phyloP scores from a whole-genome alignment of 345 rosid species.

The Pugionium dolabratum region DNA sequence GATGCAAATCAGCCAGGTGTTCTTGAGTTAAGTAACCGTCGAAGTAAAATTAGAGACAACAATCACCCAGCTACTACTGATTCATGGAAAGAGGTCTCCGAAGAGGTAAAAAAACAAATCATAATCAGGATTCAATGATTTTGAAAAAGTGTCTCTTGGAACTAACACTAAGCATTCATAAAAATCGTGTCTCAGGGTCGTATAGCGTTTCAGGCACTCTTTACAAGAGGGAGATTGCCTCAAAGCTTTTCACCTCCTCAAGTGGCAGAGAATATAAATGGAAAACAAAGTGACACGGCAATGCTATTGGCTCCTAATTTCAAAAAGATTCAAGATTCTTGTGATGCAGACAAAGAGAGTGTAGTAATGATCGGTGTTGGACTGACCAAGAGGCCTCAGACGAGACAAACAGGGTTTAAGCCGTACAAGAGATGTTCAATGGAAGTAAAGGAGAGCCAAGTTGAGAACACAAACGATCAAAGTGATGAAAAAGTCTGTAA shows the following conservation, averaged over 20 bases:
- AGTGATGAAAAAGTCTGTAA: conserved; percentile 74
- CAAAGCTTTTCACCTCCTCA: conserved; percentile 93
- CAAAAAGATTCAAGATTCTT: conserved; percentile 38
- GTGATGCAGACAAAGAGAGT: conserved; percentile 53
- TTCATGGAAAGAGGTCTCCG: conserved; percentile 91
- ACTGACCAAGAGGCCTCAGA: conserved; percentile 48
- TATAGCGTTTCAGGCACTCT: conserved; percentile 85
- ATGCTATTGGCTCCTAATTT: conserved; percentile 41
- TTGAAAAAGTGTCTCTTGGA: neutral
- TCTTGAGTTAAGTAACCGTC: conserved; percentile 56
- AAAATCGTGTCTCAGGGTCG: conserved; percentile 57
- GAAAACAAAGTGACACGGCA: conserved; percentile 42
- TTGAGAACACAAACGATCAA: conserved; percentile 47
- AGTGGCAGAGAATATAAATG: conserved; percentile 35
- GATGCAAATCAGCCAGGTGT: conserved; percentile 50
- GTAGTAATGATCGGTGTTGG: conserved; percentile 61
- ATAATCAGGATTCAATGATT: neutral
- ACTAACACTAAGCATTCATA: neutral
- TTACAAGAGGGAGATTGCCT: conserved; percentile 78
- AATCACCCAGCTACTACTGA: conserved; percentile 48
- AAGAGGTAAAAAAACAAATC: conserved; percentile 53
- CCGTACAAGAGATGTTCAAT: conserved; percentile 92
- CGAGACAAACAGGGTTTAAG: conserved; percentile 79
- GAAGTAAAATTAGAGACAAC: conserved; percentile 52
- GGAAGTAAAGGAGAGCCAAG: conserved; percentile 70